Conservation (phyloP, 1,284 basidiomycete species). For the Ustilago nuda region DNA sequence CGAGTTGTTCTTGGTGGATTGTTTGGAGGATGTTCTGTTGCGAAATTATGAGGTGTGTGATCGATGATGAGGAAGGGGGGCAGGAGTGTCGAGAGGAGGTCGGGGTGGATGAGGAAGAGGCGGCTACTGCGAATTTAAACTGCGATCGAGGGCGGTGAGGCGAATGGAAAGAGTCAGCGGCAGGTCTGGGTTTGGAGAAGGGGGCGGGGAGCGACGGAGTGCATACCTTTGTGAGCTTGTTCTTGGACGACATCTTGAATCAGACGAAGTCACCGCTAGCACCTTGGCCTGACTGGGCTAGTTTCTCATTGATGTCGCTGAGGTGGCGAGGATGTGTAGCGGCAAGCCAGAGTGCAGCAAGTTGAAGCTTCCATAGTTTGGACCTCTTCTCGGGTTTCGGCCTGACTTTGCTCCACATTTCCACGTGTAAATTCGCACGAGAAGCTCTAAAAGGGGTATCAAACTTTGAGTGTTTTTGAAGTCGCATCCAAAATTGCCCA, state of each 20-base stretch:
- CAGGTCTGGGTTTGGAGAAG: background rate
- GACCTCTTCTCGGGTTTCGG: conserved; percentile 26
- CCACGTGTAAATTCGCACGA: conserved; percentile 30
- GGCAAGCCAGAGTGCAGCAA: background rate
- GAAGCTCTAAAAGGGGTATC: background rate
- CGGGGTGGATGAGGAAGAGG: conserved; percentile 10
- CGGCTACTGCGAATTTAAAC: conserved; percentile 33
- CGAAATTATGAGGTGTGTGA: background rate
- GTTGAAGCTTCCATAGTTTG: conserved; percentile 13
- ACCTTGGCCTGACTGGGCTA: background rate
- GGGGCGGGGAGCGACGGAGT: background rate
- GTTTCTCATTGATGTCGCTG: background rate
- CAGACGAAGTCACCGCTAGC: background rate
- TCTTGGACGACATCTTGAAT: conserved; percentile 23
- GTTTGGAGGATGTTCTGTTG: conserved; percentile 34
- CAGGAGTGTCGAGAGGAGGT: background rate
- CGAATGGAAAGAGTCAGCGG: background rate
- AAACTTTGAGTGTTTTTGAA: no score
- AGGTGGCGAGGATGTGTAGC: background rate
- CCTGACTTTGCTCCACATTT: conserved; percentile 21
- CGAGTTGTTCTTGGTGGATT: conserved; percentile 40
- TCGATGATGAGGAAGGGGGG: conserved; percentile 12
- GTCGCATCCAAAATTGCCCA: no score
- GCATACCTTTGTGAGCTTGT: conserved; percentile 26
- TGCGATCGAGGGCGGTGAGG: background rate